These are phyloP conservation scores for Aspergillus egyptiacus DNA, from an alignment of 495 filamentous ascomycete genomes.

Conservation along the genomic window DNA sequence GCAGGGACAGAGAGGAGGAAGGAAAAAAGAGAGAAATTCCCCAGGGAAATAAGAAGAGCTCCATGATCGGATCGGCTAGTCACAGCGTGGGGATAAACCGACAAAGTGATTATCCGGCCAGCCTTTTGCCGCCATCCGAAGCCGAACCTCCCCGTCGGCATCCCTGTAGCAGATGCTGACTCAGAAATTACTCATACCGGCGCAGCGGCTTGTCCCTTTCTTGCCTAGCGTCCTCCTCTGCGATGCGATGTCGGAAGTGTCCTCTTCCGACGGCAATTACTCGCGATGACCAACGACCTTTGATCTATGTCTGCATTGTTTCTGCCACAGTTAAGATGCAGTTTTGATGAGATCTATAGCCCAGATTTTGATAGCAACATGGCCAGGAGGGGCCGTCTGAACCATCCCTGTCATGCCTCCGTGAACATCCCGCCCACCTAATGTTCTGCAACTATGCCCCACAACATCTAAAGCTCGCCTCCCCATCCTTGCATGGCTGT, in stretches of 20 bases:
- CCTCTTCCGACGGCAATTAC: neutral
- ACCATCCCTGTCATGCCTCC: no score
- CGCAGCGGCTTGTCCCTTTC: neutral
- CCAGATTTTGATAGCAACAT: no score
- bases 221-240: neutral
- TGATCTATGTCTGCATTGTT: no score
- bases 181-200: neutral
- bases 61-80: slow-evolving; percentile 16
- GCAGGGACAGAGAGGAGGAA: slow-evolving; percentile 1
- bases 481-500: no score
- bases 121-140: slow-evolving; percentile 17
- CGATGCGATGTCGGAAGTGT: neutral
- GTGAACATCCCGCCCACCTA: no score
- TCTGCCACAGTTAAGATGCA: no score
- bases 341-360: no score
- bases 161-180: neutral
- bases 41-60: slow-evolving; percentile 1
- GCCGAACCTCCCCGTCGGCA: slow-evolving; percentile 5
- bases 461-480: no score
- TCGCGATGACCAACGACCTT: no score
- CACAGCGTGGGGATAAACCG: slow-evolving; percentile 12
- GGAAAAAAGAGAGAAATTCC: neutral
- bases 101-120: slow-evolving; percentile 22
- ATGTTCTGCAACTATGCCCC: no score
- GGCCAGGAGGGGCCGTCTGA: no score